Evolutionary conservation across 78 protist genomes (phyloP).

Genomic region (Fonticula alba): DNA sequence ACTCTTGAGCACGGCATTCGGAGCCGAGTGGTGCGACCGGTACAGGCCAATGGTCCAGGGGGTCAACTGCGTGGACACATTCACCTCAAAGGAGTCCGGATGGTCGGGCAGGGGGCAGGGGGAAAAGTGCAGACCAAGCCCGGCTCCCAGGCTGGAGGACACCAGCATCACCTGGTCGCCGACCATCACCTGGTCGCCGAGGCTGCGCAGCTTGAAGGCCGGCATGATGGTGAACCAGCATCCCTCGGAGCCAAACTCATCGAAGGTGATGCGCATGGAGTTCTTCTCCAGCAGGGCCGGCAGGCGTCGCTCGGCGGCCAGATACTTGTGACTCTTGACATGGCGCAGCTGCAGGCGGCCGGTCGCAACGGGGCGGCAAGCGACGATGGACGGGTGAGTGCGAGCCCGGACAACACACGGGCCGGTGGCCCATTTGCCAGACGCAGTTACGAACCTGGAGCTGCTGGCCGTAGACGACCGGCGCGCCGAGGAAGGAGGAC

Average conservation of each 20-base stretch:
- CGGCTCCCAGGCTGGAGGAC: neutral
- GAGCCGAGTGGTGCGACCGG: neutral
- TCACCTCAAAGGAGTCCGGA: neutral
- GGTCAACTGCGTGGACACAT: neutral
- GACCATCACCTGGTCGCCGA: neutral
- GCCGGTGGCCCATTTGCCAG: too few species aligned
- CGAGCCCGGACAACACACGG: neutral
- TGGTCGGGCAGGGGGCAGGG: neutral
- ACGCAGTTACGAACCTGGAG: neutral
- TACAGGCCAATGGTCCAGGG: neutral
- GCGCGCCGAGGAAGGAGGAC: neutral
- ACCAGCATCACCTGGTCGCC: neutral
- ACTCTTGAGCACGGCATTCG: neutral
- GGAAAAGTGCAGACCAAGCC: neutral
- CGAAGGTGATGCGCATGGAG: conserved; percentile 16
- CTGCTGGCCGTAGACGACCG: conserved; percentile 2
- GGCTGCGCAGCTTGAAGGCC: conserved; percentile 6
- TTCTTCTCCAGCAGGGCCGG: conserved; percentile 8
- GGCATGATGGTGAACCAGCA: conserved; percentile 15
- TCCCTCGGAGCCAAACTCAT: conserved; percentile 8
- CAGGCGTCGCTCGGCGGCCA: conserved; percentile 6
- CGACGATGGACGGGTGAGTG: neutral
- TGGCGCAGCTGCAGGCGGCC: conserved; percentile 12
- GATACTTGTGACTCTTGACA: conserved; percentile 16
- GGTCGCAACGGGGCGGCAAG: neutral